Conservation (phyloP, 2,329 filamentous ascomycete genomes). For the Pseudogymnoascus sp. region DNA sequence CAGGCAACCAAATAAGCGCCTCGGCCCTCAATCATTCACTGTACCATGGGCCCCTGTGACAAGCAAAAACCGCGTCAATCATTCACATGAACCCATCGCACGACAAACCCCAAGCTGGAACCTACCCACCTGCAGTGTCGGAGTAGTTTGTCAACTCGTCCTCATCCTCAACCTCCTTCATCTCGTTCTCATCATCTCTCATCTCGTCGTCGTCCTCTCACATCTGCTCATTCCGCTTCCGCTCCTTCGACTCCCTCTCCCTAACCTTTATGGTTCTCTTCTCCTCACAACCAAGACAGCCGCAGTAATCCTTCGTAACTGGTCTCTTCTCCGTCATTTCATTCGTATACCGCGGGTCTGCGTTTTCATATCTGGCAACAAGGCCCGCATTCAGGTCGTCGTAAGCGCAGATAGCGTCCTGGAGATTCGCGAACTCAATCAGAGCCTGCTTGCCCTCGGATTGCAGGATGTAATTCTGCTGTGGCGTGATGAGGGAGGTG, state of each 20-base stretch:
- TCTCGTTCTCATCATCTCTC: neutral
- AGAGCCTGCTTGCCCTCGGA: neutral
- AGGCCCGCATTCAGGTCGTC: neutral
- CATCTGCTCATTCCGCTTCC: neutral
- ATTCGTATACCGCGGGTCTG: neutral
- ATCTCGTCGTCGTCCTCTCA: neutral
- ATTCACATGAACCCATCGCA: neutral
- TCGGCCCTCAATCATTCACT: neutral
- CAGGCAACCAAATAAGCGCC: neutral
- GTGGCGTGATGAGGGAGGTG: neutral
- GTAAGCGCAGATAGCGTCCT: neutral
- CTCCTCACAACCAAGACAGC: neutral
- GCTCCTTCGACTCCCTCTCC: neutral
- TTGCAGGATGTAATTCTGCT: neutral
- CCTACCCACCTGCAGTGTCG: neutral
- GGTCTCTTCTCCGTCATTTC: neutral
- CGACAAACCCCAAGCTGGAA: neutral
- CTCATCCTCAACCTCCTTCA: neutral
- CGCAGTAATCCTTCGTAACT: neutral
- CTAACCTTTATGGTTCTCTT: neutral
- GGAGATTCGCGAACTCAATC: neutral
- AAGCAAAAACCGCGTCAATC: too few relatives aligned
- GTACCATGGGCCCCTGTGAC: neutral
- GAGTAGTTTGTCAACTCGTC: neutral
- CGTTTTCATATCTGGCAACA: neutral